A percentile compares a stretch with the other conserved stretches of the same genome.
phyloP scores from a whole-genome alignment of 768 basidiomycete species.

The Cyclocybe cylindracea region DNA sequence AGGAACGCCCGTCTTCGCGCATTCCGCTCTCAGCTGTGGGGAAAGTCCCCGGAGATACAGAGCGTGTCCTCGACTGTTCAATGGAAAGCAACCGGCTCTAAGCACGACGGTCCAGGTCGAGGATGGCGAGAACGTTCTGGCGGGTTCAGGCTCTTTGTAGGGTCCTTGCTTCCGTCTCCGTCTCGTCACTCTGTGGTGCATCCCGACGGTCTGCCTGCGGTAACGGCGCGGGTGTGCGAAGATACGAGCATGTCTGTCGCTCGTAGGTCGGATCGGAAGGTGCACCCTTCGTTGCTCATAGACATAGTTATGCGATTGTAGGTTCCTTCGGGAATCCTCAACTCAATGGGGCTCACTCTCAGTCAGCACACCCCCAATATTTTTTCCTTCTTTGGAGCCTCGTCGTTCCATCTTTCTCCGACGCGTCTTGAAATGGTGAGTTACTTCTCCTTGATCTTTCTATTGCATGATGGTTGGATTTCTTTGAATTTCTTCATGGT shows the following conservation, averaged over 20 bases:
- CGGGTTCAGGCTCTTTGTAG: constrained; percentile 13
- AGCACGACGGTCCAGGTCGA: constrained; percentile 62
- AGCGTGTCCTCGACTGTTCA: constrained; percentile 53
- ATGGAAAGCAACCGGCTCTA: constrained; percentile 77
- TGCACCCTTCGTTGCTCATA: constrained; percentile 74
- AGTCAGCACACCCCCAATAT: constrained; percentile 52
- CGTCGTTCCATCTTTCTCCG: constrained; percentile 38
- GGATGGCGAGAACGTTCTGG: constrained; percentile 52
- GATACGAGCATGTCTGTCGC: constrained; percentile 70
- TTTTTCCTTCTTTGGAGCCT: constrained; percentile 63
- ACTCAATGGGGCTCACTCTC: constrained; percentile 95
- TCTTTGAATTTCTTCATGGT: constrained; percentile 94
- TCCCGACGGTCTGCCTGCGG: constrained; percentile 33
- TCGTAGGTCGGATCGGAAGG: constrained; percentile 39
- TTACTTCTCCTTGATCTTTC: constrained; percentile 7
- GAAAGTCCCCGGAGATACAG: constrained; percentile 94
- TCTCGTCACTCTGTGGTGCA: constrained; percentile 60
- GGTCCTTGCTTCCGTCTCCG: constrained; percentile 36
- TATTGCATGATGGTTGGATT: constrained; percentile 56
- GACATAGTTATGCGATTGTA: constrained; percentile 86
- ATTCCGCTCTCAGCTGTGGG: constrained; percentile 71
- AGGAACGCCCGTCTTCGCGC: constrained; percentile 57
- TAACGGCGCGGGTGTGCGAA: constrained; percentile 59
- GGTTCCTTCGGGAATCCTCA: constrained; percentile 43
- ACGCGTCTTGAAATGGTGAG: background rate